A percentile compares a stretch with the other conserved stretches of the same genome.
Conservation (phyloP, 2,329 filamentous ascomycete species). For the Zopfia rhizophila region DNA sequence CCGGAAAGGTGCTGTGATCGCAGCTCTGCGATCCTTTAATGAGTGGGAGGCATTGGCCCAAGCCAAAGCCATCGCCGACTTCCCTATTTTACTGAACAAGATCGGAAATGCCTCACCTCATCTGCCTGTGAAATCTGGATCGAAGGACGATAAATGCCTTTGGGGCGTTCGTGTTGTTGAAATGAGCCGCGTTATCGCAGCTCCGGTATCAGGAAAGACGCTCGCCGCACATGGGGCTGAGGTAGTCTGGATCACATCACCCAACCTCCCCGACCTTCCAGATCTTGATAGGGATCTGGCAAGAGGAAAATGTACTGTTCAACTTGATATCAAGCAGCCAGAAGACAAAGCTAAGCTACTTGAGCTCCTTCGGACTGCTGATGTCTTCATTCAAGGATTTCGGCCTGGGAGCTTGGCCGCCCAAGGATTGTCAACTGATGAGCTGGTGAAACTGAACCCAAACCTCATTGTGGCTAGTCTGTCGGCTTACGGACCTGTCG, state of each 20-base stretch:
- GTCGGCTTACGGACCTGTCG: constrained; percentile 63
- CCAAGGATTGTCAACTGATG: constrained; percentile 54
- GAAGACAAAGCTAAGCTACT: constrained; percentile 54
- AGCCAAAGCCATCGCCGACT: constrained; percentile 54
- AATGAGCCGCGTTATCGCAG: constrained; percentile 58
- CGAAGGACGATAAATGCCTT: constrained; percentile 44
- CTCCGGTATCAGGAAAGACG: constrained; percentile 54
- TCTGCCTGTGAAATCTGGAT: constrained; percentile 14
- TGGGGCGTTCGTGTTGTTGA: constrained; percentile 55
- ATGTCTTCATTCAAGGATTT: constrained; percentile 66
- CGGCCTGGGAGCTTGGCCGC: constrained; percentile 59
- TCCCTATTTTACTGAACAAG: constrained; percentile 59
- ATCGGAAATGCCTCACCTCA: constrained; percentile 32
- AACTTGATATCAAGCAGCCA: constrained; percentile 59
- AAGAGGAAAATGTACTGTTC: constrained; percentile 60
- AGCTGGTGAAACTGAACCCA: constrained; percentile 54
- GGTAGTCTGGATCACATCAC: constrained; percentile 59
- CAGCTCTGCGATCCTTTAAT: constrained; percentile 60
- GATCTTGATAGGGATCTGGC: constrained; percentile 55
- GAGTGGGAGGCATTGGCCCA: constrained; percentile 65
- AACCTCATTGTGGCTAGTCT: constrained; percentile 63
- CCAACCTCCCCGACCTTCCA: constrained; percentile 54
- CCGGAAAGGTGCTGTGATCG: constrained; percentile 56
- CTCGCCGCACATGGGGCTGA: constrained; percentile 59
- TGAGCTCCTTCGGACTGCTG: constrained; percentile 59